Base-by-base conservation (phyloP, 2,329 filamentous ascomycete genomes). In the Aspergillus sp. region DNA sequence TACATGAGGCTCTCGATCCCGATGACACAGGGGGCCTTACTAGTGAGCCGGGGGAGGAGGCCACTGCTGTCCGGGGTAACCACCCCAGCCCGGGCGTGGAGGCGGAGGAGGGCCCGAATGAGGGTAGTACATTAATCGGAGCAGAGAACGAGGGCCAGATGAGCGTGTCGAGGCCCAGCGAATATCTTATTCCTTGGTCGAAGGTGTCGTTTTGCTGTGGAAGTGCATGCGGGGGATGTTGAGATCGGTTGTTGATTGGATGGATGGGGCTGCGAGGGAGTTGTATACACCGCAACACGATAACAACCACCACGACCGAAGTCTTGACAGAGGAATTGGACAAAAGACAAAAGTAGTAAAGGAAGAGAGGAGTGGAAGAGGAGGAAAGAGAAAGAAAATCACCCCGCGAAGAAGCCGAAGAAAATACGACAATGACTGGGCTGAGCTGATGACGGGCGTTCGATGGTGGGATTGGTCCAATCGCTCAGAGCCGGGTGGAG, bases 61-160 rank as follows among this genome's bases (percentile, higher is more conserved):
- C 56, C 57, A 57, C 19, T 51, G 56, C 20, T 57, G 51, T 45
- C 42, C 47, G 38, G 50, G 45, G 29, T 59, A 54, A 36, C 50
- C 56, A 11, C 58, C 54, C 58, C 58, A 54, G 21, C 54, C 54
- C 17, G 40, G 40, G 13, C 40, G 14, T 13, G 40, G 40, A 52
- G 48, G 54, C 3, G 48, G 55, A 36, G 53, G 55, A 38, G 48
- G 45, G 17, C 41, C 52, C 6, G 53, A 53, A 38, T 62, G 41
- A 29, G 50, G 56, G 47, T 59, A 53, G 61, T 62, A 58, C 61
- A 63, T 63, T 50, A 57, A 60, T 58, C 49, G 45, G 42, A 40
- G 23, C 43, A 41, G 40, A 47, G 17, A 16, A 17, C n/a, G n/a
- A 32, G 31, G 31, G n/a, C 9, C 34, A 29, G 23, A 34, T 3